Percentiles rank a stretch among this genome's conserved stretches.
These are phyloP conservation scores for Diatrype stigma DNA, from an alignment of 2,329 filamentous ascomycete species.

Conservation along the genomic window DNA sequence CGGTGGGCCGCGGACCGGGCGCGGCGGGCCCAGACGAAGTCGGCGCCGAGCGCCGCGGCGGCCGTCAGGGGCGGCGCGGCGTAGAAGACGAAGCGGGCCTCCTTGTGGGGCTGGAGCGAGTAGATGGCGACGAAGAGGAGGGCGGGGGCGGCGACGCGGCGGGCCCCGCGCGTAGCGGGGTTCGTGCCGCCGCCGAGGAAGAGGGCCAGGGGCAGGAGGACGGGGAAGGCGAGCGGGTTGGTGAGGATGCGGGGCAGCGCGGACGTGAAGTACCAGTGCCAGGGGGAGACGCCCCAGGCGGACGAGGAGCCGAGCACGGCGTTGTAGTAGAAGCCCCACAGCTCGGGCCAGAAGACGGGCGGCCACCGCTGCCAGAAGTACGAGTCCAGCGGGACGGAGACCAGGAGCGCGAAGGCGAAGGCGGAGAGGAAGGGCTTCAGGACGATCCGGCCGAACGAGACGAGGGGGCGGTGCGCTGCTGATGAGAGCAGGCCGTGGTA, in stretches of 20 bases:
- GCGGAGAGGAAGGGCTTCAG: conserved; percentile 63
- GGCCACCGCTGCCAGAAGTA: conserved; percentile 90
- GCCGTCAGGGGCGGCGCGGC: conserved; percentile 76
- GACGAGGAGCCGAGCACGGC: conserved; percentile 77
- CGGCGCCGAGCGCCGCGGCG: conserved; percentile 68
- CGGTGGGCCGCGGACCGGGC: conserved; percentile 55
- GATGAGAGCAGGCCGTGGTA: conserved; percentile 59
- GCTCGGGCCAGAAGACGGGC: conserved; percentile 82
- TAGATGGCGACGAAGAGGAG: conserved; percentile 74
- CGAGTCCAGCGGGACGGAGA: conserved; percentile 76
- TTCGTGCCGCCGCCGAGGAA: conserved; percentile 40
- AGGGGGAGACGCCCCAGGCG: conserved; percentile 83
- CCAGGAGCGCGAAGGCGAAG: conserved; percentile 59
- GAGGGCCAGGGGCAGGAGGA: conserved; percentile 53
- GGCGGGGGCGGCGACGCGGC: conserved; percentile 58
- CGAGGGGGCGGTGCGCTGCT: conserved; percentile 4
- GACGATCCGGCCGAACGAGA: conserved; percentile 43
- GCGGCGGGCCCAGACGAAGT: conserved; percentile 64
- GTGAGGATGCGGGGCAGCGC: conserved; percentile 78
- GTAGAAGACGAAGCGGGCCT: conserved; percentile 93
- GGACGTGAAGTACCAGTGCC: conserved; percentile 80
- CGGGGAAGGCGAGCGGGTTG: conserved; percentile 64
- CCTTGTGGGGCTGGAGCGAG: conserved; percentile 89
- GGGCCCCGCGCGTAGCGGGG: conserved; percentile 37
- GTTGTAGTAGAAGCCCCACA: conserved; percentile 87